Conservation (phyloP, 495 filamentous ascomycete species). For the Barbatosphaeria neglecta region DNA sequence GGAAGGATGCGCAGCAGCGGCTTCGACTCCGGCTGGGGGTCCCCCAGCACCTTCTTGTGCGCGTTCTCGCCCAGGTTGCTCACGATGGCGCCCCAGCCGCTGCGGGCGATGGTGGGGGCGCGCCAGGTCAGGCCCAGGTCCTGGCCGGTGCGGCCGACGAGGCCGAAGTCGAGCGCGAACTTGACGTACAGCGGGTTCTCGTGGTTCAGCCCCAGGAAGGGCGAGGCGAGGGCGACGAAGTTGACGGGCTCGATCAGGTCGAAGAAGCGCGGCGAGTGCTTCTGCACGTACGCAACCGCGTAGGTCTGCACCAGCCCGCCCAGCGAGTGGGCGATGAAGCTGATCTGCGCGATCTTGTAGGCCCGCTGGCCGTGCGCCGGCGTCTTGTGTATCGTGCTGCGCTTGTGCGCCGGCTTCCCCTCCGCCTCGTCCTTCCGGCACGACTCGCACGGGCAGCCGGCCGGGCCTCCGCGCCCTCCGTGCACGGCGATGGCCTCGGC, state of each 20-base stretch:
- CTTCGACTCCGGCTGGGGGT: slow-evolving; percentile 67
- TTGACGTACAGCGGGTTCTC: slow-evolving; percentile 96
- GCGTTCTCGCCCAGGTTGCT: slow-evolving; percentile 59
- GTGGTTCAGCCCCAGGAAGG: slow-evolving; percentile 87
- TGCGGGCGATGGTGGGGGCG: slow-evolving; percentile 68
- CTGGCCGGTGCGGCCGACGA: slow-evolving; percentile 89
- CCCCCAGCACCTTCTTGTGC: slow-evolving; percentile 49
- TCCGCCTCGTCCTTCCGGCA: slow-evolving; percentile 15
- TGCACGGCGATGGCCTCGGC: slow-evolving; percentile 26
- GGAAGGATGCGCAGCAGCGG: slow-evolving; percentile 84
- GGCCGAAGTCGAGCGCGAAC: slow-evolving; percentile 89
- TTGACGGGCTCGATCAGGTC: slow-evolving; percentile 78
- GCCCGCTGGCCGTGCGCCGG: slow-evolving; percentile 37
- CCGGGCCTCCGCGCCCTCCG: not conserved
- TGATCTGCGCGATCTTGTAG: slow-evolving; percentile 89
- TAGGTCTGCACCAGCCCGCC: slow-evolving; percentile 90
- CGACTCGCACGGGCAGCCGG: not conserved
- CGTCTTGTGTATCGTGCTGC: slow-evolving; percentile 40
- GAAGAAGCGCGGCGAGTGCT: slow-evolving; percentile 88
- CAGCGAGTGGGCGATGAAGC: slow-evolving; percentile 87
- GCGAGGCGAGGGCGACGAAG: slow-evolving; percentile 84
- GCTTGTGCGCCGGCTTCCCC: slow-evolving; percentile 32
- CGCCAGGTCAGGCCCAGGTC: slow-evolving; percentile 92
- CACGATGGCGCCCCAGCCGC: slow-evolving; percentile 79
- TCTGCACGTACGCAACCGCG: slow-evolving; percentile 93